These are phyloP conservation scores for Rhizodiscina lignyota DNA, from an alignment of 495 filamentous ascomycete species.

Conservation along the genomic window DNA sequence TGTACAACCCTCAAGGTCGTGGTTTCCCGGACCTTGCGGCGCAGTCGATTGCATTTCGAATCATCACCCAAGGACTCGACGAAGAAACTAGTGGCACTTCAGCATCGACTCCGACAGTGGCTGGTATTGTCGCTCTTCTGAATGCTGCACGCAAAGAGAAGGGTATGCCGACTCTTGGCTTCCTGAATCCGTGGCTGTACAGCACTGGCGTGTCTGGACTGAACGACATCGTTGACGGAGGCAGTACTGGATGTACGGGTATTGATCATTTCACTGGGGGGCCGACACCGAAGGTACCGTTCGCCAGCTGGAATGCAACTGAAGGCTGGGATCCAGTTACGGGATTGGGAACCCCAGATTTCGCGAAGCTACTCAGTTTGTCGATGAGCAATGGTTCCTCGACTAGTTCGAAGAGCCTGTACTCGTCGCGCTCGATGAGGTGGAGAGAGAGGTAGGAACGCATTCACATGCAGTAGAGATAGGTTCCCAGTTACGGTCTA, in stretches of 20 bases:
- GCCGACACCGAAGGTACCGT: conserved; percentile 14
- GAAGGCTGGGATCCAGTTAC: conserved; percentile 46
- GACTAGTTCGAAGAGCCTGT: too few relatives aligned
- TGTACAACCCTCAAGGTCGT: conserved; percentile 47
- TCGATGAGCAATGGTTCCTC: too few relatives aligned
- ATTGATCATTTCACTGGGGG: conserved; percentile 27
- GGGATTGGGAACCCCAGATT: conserved; percentile 38
- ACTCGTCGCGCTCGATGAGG: too few relatives aligned
- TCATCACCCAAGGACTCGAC: conserved; percentile 35
- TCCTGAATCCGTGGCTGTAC: conserved; percentile 66
- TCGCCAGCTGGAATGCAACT: conserved; percentile 27
- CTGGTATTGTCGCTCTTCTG: conserved; percentile 45
- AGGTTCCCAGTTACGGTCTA: too few relatives aligned
- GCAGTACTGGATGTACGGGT: conserved; percentile 43
- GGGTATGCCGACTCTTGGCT: conserved; percentile 42
- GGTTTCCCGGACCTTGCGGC: conserved; percentile 61
- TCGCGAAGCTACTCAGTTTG: conserved; percentile 20
- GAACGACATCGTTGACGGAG: conserved; percentile 46
- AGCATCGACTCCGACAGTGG: conserved; percentile 45
- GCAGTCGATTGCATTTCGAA: conserved; percentile 36
- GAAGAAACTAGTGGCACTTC: conserved; percentile 44
- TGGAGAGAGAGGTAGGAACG: too few relatives aligned
- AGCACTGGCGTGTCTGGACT: conserved; percentile 31
- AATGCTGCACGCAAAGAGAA: conserved; percentile 47
- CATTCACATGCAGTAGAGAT: too few relatives aligned